phyloP scores from a whole-genome alignment of 2,329 filamentous ascomycete genomes.

The Diplodia intermedia region DNA sequence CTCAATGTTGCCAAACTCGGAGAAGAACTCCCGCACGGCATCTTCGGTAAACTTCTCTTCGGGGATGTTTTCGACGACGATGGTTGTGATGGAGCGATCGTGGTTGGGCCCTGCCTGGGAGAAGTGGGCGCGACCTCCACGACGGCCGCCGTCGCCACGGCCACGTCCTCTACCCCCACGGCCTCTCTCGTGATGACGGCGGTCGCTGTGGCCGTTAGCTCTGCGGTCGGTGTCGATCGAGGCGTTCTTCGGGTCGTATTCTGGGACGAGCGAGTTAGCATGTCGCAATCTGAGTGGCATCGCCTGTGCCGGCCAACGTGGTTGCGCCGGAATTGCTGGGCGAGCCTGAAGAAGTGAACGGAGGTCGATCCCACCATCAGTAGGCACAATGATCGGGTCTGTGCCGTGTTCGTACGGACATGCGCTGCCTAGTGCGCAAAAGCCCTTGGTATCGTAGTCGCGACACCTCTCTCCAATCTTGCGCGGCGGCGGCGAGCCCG shows the following conservation, averaged over 20 bases:
- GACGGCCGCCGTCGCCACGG: constrained; percentile 47
- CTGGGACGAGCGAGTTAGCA: constrained; percentile 42
- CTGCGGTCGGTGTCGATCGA: constrained; percentile 46
- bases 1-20: constrained; percentile 71
- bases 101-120: constrained; percentile 68
- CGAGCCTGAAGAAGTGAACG: neutral
- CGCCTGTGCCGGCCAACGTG: constrained; percentile 37
- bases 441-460: constrained; percentile 76
- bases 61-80: constrained; percentile 81
- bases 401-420: constrained; percentile 74
- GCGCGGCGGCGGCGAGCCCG: constrained; percentile 35
- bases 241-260: constrained; percentile 67
- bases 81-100: constrained; percentile 69
- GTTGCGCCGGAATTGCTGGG: neutral
- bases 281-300: constrained; percentile 7
- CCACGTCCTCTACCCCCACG: constrained; percentile 53
- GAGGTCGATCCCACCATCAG: constrained; percentile 35
- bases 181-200: constrained; percentile 38
- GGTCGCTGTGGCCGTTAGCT: constrained; percentile 38
- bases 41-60: constrained; percentile 72
- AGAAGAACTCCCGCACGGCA: constrained; percentile 71
- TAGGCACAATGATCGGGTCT: constrained; percentile 55
- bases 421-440: constrained; percentile 69
- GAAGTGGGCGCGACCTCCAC: constrained; percentile 59
- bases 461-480: constrained; percentile 62